Conservation (phyloP, 352 stramenopile species). For the Phytophthora sp. region DNA sequence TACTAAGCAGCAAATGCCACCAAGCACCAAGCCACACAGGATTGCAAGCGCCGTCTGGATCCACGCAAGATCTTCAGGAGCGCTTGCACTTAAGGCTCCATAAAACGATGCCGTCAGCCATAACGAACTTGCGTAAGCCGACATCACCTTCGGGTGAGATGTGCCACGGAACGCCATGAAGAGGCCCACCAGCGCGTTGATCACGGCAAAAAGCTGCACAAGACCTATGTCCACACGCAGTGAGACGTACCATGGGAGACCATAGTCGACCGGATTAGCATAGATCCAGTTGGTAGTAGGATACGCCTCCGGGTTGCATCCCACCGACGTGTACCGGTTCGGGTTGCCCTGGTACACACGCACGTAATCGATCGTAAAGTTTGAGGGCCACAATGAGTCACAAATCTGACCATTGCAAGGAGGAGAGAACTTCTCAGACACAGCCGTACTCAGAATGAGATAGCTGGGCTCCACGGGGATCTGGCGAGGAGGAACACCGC, state of each 20-base stretch:
- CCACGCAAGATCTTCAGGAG: conserved; percentile 61
- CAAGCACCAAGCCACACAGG: conserved; percentile 77
- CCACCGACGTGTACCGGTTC: conserved; percentile 91
- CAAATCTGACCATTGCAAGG: conserved; percentile 93
- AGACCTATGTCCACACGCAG: conserved; percentile 58
- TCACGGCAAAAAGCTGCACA: conserved; percentile 52
- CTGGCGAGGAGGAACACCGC: conserved; percentile 68
- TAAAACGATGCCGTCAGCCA: conserved; percentile 77
- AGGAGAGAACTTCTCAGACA: conserved; percentile 95
- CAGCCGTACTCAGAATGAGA: conserved; percentile 97
- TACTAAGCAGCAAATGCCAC: conserved; percentile 66
- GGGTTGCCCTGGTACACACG: conserved; percentile 94
- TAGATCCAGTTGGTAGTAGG: conserved; percentile 94
- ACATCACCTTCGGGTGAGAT: conserved; percentile 55
- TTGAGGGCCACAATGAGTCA: conserved; percentile 91
- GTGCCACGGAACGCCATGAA: conserved; percentile 66
- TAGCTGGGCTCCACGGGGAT: conserved; percentile 97
- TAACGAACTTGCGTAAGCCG: conserved; percentile 61
- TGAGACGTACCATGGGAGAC: conserved; percentile 83
- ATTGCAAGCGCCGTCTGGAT: conserved; percentile 72
- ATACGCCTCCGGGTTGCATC: conserved; percentile 92
- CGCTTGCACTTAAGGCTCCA: conserved; percentile 59
- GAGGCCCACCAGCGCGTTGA: conserved; percentile 63
- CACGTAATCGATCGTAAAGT: conserved; percentile 96
- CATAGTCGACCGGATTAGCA: conserved; percentile 84